Evolutionary conservation across 2,329 filamentous ascomycete species (phyloP).

Genomic region (Akanthomyces uredinophilus): DNA sequence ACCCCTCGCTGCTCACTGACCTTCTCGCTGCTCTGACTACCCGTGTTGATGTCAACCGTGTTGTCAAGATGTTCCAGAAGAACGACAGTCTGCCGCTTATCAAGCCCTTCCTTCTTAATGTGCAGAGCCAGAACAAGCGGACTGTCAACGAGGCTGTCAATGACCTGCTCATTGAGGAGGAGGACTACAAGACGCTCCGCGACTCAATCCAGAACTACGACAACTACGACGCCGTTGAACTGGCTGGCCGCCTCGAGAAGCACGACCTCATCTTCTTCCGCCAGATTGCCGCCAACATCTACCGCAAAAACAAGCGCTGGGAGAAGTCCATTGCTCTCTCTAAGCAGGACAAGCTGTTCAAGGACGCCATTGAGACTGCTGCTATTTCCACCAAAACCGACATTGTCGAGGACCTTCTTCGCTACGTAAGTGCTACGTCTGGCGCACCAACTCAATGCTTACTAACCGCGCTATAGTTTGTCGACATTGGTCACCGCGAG

Average conservation of each 20-base stretch:
- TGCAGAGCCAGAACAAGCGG: conserved; percentile 96
- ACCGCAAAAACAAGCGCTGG: conserved; percentile 99
- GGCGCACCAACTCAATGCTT: not conserved
- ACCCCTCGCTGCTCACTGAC: conserved; percentile 92
- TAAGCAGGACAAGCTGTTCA: conserved; percentile 99
- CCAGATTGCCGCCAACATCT: conserved; percentile 96
- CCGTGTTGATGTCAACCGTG: conserved; percentile 94
- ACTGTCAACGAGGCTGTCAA: conserved; percentile 98
- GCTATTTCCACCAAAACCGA: conserved; percentile 87
- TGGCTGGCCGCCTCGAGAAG: conserved; percentile 89
- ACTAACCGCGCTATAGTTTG: conserved; percentile 62
- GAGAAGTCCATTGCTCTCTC: conserved; percentile 97
- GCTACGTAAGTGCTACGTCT: conserved; percentile 71
- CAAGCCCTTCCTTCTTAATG: conserved; percentile 96
- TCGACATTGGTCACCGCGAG: conserved; percentile 97
- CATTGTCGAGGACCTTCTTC: conserved; percentile 89
- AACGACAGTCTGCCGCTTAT: conserved; percentile 97
- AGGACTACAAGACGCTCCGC: conserved; percentile 96
- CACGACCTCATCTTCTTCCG: conserved; percentile 99
- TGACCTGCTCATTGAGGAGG: conserved; percentile 94
- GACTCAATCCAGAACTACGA: conserved; percentile 99
- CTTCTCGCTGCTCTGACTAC: conserved; percentile 86
- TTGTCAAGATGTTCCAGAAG: conserved; percentile 98
- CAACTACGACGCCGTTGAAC: conserved; percentile 94
- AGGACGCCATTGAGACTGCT: conserved; percentile 97